Evolutionary conservation across 148 eudicot genomes (phyloP).

Genomic region (Pouteria glomerata): DNA sequence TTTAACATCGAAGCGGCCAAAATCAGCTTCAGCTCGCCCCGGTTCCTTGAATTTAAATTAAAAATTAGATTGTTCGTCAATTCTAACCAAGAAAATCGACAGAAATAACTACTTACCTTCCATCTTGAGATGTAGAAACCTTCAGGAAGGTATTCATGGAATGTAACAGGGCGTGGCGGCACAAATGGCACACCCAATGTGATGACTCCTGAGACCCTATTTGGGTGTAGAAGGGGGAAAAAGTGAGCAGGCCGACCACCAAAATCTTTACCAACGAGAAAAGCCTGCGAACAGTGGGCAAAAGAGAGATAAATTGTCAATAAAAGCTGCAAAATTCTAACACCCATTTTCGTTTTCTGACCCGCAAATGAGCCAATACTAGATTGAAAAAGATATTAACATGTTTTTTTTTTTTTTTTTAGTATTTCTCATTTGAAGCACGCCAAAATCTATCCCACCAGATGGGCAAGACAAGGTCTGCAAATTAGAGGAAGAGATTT

Average conservation of each 20-base stretch:
- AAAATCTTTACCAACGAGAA: slow-evolving; percentile 42
- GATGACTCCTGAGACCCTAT: slow-evolving; percentile 31
- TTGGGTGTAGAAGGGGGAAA: slow-evolving; percentile 31
- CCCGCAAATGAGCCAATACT: too few species aligned
- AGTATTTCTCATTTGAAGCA: too few species aligned
- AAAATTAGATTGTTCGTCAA: background rate
- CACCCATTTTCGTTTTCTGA: too few species aligned
- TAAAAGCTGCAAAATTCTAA: too few species aligned
- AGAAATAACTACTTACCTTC: slow-evolving; percentile 18
- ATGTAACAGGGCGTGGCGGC: slow-evolving; percentile 19
- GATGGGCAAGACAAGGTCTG: too few species aligned
- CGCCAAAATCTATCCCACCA: too few species aligned
- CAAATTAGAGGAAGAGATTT: too few species aligned
- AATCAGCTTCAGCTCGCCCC: slow-evolving; percentile 37
- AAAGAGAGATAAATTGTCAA: background rate
- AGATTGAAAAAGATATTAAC: too few species aligned
- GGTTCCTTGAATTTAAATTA: slow-evolving; percentile 16
- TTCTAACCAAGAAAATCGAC: background rate
- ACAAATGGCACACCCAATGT: slow-evolving; percentile 37
- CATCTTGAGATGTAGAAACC: slow-evolving; percentile 44
- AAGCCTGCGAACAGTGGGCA: slow-evolving; percentile 16
- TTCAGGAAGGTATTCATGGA: slow-evolving; percentile 18
- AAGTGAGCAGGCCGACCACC: slow-evolving; percentile 24
- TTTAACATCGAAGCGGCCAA: slow-evolving; percentile 31
- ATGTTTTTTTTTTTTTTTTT: too few species aligned